phyloP scores from a whole-genome alignment of 495 filamentous ascomycete genomes.

The Tuber borchii region DNA sequence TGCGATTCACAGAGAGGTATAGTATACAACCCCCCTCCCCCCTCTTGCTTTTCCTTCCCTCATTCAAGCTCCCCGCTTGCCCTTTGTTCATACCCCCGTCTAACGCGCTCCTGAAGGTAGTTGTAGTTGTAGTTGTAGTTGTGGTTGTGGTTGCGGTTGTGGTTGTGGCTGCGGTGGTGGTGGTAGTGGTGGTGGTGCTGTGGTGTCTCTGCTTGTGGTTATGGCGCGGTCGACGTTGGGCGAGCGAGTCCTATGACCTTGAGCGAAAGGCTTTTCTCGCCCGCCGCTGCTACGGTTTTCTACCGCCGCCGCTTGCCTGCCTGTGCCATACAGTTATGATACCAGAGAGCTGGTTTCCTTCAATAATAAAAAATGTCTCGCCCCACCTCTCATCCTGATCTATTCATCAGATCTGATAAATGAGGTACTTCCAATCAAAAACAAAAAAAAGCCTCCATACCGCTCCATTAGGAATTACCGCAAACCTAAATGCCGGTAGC shows the following conservation, averaged over 20 bases:
- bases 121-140: not conserved
- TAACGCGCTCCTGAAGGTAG: not conserved
- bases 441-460: not conserved
- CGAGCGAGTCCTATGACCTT: not conserved
- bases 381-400: not conserved
- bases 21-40: not conserved
- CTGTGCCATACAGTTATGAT: not conserved
- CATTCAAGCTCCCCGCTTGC: not conserved
- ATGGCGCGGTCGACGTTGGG: not conserved
- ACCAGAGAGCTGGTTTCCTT: not conserved
- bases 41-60: not conserved
- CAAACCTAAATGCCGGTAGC: slow-evolving; percentile 14
- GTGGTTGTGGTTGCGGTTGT: not conserved
- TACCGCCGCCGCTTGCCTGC: not conserved
- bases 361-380: not conserved
- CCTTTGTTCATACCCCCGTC: not conserved
- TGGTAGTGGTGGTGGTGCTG: not conserved
- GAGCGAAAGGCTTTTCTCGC: not conserved
- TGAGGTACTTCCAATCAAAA: slow-evolving; percentile 15
- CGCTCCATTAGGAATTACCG: not conserved
- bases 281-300: not conserved
- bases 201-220: not conserved
- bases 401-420: not conserved
- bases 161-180: not conserved
- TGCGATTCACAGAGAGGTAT: not conserved